Conservation (phyloP, 176 grass and related monocot species). For the Phragmites australis region DNA sequence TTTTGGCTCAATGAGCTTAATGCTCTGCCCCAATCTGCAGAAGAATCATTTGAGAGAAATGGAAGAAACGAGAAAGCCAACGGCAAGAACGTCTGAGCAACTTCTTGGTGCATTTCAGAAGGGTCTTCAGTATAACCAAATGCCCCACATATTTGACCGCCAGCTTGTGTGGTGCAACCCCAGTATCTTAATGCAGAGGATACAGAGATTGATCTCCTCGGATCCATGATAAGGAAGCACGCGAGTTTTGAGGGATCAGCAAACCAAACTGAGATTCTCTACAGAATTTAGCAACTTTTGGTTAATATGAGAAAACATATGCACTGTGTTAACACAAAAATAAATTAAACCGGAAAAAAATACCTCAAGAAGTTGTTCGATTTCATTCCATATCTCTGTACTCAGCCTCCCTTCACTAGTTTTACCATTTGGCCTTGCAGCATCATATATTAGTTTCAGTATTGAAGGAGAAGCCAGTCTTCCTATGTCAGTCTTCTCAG, state of each 20-base stretch:
- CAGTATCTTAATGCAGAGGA: slow-evolving; percentile 79
- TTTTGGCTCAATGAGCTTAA: slow-evolving; percentile 50
- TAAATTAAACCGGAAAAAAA: not conserved
- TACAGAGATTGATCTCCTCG: slow-evolving; percentile 45
- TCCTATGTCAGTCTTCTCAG: slow-evolving; percentile 95
- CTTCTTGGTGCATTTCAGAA: slow-evolving; percentile 47
- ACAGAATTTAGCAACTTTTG: slow-evolving; percentile 37
- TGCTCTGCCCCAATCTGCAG: slow-evolving; percentile 39
- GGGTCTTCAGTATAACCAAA: slow-evolving; percentile 68
- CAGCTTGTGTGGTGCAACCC: slow-evolving; percentile 96
- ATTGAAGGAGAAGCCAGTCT: slow-evolving; percentile 80
- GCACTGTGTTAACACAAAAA: not conserved
- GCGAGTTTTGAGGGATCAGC: slow-evolving; percentile 69
- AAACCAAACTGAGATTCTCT: slow-evolving; percentile 65
- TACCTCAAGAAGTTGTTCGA: slow-evolving; percentile 77
- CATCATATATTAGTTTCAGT: slow-evolving; percentile 79
- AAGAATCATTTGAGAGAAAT: slow-evolving; percentile 49
- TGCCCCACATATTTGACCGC: slow-evolving; percentile 65
- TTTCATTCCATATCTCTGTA: slow-evolving; percentile 82
- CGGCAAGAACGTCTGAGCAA: slow-evolving; percentile 62
- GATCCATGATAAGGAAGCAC: slow-evolving; percentile 85
- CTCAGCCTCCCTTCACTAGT: slow-evolving; percentile 70
- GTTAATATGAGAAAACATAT: slow-evolving; percentile 16
- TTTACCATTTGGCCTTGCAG: slow-evolving; percentile 58
- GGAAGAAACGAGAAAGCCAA: slow-evolving; percentile 67